phyloP scores from a whole-genome alignment of 768 basidiomycete species.

The Coprinellus aureogranulatus region DNA sequence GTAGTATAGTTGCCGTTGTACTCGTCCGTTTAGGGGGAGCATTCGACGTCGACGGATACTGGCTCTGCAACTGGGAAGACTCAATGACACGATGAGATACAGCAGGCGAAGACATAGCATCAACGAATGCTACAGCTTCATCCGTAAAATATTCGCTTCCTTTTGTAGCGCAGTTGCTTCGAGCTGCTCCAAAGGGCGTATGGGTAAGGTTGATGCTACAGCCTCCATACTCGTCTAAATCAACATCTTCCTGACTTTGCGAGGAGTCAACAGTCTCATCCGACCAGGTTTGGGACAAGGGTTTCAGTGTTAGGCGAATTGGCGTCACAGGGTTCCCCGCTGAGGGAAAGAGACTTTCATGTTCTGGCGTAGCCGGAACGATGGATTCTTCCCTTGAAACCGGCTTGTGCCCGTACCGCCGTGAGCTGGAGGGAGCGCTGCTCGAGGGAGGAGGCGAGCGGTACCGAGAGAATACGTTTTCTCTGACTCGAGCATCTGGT shows the following conservation, averaged over 20 bases:
- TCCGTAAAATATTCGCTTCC: background rate
- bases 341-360: background rate
- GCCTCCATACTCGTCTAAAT: background rate
- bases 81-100: background rate
- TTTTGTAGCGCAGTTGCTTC: background rate
- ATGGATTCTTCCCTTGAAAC: background rate
- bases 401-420: background rate
- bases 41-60: background rate
- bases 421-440: background rate
- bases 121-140: background rate
- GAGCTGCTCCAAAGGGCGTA: background rate
- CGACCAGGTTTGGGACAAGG: background rate
- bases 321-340: background rate
- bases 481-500: background rate
- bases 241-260: conserved; percentile 2
- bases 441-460: background rate
- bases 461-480: background rate
- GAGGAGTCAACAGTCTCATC: conserved; percentile 2
- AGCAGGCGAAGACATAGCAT: background rate
- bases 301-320: background rate
- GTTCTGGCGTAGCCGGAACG: background rate
- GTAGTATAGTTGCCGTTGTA: background rate
- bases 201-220: too few relatives aligned
- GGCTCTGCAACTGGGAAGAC: background rate
- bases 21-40: background rate